Evolutionary conservation across 2,329 filamentous ascomycete species (phyloP).

Genomic region (Monilinia aucupariae): DNA sequence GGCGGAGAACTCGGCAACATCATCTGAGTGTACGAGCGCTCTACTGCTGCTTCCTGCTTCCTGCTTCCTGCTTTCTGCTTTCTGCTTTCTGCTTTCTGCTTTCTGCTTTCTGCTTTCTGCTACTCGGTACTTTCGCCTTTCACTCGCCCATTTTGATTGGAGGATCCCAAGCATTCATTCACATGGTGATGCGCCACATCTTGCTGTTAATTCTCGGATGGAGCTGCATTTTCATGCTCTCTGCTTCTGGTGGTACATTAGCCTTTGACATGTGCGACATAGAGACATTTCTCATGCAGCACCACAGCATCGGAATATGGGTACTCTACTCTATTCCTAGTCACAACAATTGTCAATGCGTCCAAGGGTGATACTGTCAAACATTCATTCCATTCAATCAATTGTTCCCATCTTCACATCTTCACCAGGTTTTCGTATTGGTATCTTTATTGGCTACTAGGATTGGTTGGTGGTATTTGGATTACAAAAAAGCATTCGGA

Average conservation of each 20-base stretch:
- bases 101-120: too few species aligned
- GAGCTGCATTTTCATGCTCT: neutral
- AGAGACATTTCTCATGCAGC: neutral
- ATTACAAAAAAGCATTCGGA: conserved; percentile 34
- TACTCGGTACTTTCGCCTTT: neutral
- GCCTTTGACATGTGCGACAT: conserved; percentile 3
- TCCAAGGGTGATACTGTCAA: neutral
- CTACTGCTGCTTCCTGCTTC: too few species aligned
- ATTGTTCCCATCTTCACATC: neutral
- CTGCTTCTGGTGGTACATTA: neutral
- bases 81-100: too few species aligned
- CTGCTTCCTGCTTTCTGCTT: too few species aligned
- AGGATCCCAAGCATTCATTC: neutral
- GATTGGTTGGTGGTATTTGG: conserved; percentile 18
- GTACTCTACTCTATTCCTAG: neutral
- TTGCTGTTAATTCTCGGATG: conserved; percentile 3
- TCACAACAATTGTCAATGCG: neutral
- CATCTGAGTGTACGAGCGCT: too few species aligned
- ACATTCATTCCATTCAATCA: neutral
- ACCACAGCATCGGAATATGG: neutral
- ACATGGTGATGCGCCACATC: conserved; percentile 4
- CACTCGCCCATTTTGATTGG: conserved; percentile 1
- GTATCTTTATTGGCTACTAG: conserved; percentile 16
- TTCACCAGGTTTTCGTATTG: neutral
- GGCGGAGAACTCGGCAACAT: conserved; percentile 14